These are phyloP conservation scores for Ophiostoma tasmaniense DNA, from an alignment of 2,329 filamentous ascomycete genomes.

Conservation along the genomic window DNA sequence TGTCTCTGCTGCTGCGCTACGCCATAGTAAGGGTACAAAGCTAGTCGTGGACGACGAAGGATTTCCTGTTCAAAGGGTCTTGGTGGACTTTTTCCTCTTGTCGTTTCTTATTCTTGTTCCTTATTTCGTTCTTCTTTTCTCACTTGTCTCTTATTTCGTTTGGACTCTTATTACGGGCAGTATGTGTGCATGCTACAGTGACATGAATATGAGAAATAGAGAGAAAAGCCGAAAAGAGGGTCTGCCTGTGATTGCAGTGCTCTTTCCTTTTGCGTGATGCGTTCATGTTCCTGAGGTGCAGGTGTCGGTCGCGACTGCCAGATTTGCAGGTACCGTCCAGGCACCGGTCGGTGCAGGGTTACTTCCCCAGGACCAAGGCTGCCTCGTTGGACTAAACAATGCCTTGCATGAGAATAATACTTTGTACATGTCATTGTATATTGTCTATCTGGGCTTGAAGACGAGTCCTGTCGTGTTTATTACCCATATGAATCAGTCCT, in stretches of 20 bases:
- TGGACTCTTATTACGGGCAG: not conserved
- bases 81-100: constrained; percentile 1
- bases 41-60: constrained; percentile 8
- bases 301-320: not conserved
- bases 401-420: not conserved
- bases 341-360: not conserved
- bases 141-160: not conserved
- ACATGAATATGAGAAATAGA: not conserved
- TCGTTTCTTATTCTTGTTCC: not conserved
- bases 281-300: not conserved
- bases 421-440: too few species aligned
- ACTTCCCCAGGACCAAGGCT: not conserved
- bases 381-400: not conserved
- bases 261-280: not conserved
- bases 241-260: not conserved
- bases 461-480: not conserved
- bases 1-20: constrained; percentile 14
- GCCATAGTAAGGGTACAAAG: constrained; percentile 11
- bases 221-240: not conserved
- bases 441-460: not conserved
- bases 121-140: not conserved
- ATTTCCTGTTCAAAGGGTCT: constrained; percentile 9
- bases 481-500: not conserved
- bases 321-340: not conserved
- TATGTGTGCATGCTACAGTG: not conserved